Base-by-base conservation (phyloP, 176 grass and related monocot genomes). In the Poa pratensis region DNA sequence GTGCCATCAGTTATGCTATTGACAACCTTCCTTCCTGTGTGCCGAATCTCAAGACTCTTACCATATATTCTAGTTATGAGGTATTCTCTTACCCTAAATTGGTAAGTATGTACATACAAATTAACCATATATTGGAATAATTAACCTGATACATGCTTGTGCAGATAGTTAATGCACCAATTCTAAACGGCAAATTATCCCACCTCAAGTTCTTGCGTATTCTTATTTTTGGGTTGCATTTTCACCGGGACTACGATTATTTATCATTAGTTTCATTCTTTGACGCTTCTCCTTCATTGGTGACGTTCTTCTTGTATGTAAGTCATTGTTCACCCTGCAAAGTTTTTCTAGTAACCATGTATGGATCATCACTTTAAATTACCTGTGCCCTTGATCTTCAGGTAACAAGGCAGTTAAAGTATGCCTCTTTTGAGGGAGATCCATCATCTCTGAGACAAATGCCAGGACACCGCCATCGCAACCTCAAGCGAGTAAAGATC, bases 11-110 rank as follows among this genome's bases (percentile, higher is more conserved):
- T 76, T 65, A 84, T 84, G 42, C 58, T 39, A n/a, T 60, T 52
- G 57, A n/a, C 3, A 42, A 86, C 19, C 70, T 86, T 59, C 51
- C 64, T 0, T 70, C 73, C 12, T 17, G 42, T 32, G n/a, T 71
- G 37, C 84, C 64, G 17, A 86, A 70, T 69, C 51, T 86, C 24
- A 64, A 86, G 65, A 86, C 75, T 49, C 75, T 86, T 49, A 14
- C 3, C 9, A 57, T 85, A 78, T 0, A 0, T 10, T 55, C 30
- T 1, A 0, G 0, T 19, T 0, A 0, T 30, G 40, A 80, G 84
- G 84, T 80, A 79, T 86, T 8, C 13, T 72, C 26, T 60, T 67
- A 12, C 5, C 39, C 16, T 43, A 70, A 70, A 37, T 69, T 39
- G 19, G 35, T 22, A 69, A 69, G 10, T 68, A 17, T 37, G 30